phyloP scores from a whole-genome alignment of 371 early-diverging fungal genomes.

The Nosema bombycis region DNA sequence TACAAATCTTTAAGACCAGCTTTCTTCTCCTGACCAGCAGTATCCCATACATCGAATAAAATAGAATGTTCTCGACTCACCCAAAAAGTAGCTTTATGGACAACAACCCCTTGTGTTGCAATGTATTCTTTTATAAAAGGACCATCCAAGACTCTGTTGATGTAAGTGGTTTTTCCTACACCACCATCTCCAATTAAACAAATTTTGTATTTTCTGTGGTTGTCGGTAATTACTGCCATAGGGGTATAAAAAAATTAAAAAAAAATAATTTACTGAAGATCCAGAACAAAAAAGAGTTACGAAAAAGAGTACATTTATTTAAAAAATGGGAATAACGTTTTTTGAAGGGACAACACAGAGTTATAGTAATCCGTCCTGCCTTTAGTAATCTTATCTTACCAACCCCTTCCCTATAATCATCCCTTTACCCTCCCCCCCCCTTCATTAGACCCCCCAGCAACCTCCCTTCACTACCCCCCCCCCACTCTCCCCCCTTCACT shows the following conservation, averaged over 20 bases:
- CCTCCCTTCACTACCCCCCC: too few relatives aligned
- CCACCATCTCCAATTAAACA: conserved; percentile 94
- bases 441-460: too few relatives aligned
- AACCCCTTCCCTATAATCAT: too few relatives aligned
- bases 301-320: not conserved
- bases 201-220: conserved; percentile 59
- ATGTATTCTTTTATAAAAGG: conserved; percentile 97
- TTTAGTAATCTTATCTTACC: too few relatives aligned
- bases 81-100: conserved; percentile 87
- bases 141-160: conserved; percentile 97
- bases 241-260: conserved; percentile 27
- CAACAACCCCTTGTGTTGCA: conserved; percentile 99
- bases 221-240: conserved; percentile 5
- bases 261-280: conserved; percentile 13
- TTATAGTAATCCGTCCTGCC: too few relatives aligned
- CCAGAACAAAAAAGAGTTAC: not conserved
- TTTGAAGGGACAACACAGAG: too few relatives aligned
- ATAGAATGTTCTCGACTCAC: conserved; percentile 84
- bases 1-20: conserved; percentile 99
- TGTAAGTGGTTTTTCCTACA: conserved; percentile 99
- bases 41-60: conserved; percentile 83
- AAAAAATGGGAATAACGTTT: too few relatives aligned
- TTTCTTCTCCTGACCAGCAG: conserved; percentile 99
- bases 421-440: too few relatives aligned
- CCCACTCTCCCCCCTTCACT: too few relatives aligned